These are phyloP conservation scores for Seiridium unicorne DNA, from an alignment of 2,329 filamentous ascomycete genomes.

Conservation along the genomic window DNA sequence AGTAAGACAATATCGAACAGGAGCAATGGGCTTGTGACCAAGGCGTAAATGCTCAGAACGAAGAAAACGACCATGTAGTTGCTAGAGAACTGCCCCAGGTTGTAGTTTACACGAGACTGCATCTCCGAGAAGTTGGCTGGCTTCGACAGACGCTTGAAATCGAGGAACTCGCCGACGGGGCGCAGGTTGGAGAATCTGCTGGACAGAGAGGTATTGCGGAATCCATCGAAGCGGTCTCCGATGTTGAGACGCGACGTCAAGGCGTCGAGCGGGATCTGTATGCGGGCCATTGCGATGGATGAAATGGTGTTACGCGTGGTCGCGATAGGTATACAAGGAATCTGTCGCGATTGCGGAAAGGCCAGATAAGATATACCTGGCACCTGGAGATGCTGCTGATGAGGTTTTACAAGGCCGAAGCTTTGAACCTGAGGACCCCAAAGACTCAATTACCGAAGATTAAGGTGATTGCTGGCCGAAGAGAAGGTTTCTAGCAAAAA, in stretches of 20 bases:
- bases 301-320: neutral
- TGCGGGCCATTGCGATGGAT: constrained; percentile 66
- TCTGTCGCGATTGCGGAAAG: neutral
- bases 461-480: neutral
- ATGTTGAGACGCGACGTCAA: constrained; percentile 90
- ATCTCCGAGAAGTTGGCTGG: constrained; percentile 87
- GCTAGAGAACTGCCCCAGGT: constrained; percentile 94
- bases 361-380: neutral
- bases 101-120: constrained; percentile 95
- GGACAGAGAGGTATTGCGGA: constrained; percentile 75
- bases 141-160: constrained; percentile 94
- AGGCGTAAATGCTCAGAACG: constrained; percentile 93
- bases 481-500: neutral
- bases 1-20: constrained; percentile 93
- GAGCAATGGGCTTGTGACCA: constrained; percentile 82
- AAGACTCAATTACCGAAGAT: neutral
- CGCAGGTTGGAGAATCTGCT: constrained; percentile 89
- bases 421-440: neutral
- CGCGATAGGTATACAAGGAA: neutral
- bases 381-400: neutral
- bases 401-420: neutral
- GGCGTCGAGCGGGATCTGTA: constrained; percentile 89
- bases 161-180: constrained; percentile 89
- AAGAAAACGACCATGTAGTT: constrained; percentile 94
- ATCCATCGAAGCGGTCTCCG: constrained; percentile 76